Conservation (phyloP, 2,329 filamentous ascomycete species). For the Chaetomium olivaceum region DNA sequence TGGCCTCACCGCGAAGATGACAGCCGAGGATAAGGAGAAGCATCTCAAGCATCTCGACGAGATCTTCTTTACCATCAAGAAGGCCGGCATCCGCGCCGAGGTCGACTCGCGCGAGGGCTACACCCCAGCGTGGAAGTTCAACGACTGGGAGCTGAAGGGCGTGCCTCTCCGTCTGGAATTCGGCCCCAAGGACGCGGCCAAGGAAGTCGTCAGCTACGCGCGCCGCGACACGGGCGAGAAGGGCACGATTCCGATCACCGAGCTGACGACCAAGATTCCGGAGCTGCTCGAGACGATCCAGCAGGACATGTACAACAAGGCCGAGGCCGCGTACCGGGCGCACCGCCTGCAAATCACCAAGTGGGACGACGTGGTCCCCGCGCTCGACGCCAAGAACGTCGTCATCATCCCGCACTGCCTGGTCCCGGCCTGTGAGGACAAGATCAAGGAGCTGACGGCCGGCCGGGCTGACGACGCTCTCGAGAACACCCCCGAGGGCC, state of each 20-base stretch:
- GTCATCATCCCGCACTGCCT: constrained; percentile 90
- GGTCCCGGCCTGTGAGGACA: constrained; percentile 67
- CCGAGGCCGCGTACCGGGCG: constrained; percentile 73
- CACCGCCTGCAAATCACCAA: constrained; percentile 80
- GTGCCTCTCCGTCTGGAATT: constrained; percentile 93
- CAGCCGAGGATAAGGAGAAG: constrained; percentile 73
- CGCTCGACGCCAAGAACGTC: constrained; percentile 89
- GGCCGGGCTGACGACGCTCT: constrained; percentile 39
- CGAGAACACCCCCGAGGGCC: constrained; percentile 50
- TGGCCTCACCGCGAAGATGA: constrained; percentile 85
- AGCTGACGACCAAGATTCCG: constrained; percentile 72
- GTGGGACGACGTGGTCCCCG: constrained; percentile 89
- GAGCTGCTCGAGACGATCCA: constrained; percentile 88
- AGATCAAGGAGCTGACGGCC: constrained; percentile 46
- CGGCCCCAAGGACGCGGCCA: constrained; percentile 88
- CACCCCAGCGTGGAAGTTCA: constrained; percentile 96
- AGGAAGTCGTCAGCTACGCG: constrained; percentile 79
- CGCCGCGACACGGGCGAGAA: constrained; percentile 88
- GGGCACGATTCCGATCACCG: constrained; percentile 72
- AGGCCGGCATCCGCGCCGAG: constrained; percentile 74
- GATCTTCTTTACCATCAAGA: constrained; percentile 68
- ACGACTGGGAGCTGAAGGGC: constrained; percentile 97
- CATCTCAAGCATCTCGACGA: constrained; percentile 75
- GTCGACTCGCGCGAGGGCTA: constrained; percentile 87
- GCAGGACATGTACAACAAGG: constrained; percentile 73